Evolutionary conservation across 768 basidiomycete species (phyloP).

Genomic region (Lactarius trivialis): DNA sequence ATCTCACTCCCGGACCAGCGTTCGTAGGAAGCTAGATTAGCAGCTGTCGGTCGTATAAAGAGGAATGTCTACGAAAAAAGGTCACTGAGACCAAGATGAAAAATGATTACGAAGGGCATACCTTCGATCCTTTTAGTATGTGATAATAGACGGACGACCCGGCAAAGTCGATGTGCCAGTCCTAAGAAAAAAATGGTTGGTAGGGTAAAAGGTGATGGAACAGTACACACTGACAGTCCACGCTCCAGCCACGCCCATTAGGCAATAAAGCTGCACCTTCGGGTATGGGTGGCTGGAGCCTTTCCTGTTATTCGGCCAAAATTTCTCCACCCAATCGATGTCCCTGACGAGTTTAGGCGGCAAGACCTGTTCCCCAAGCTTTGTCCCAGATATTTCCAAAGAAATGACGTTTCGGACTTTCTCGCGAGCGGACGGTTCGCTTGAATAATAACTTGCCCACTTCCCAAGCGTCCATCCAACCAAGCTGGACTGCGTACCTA

Average conservation of each 20-base stretch:
- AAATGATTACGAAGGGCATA: conserved; percentile 26
- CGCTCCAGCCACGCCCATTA: conserved; percentile 90
- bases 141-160: conserved; percentile 98
- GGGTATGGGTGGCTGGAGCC: conserved; percentile 69
- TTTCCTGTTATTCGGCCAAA: conserved; percentile 80
- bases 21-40: conserved; percentile 86
- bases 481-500: conserved; percentile 77
- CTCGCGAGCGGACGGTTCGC: conserved; percentile 61
- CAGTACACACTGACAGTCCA: conserved; percentile 70
- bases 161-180: conserved; percentile 98
- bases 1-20: conserved; percentile 90
- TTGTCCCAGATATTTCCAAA: conserved; percentile 84
- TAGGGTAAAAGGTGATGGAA: background rate
- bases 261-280: conserved; percentile 92
- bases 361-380: conserved; percentile 67
- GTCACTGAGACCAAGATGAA: background rate
- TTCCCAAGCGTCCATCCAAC: conserved; percentile 85
- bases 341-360: conserved; percentile 84
- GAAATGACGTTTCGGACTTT: conserved; percentile 95
- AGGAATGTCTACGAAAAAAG: conserved; percentile 70
- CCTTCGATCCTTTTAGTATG: conserved; percentile 81
- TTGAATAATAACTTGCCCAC: conserved; percentile 85
- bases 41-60: conserved; percentile 84
- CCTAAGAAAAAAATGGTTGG: conserved; percentile 43
- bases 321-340: conserved; percentile 95